Evolutionary conservation across 1,139 yeast species (phyloP).

Genomic region (Saccharomyces hybrid): DNA sequence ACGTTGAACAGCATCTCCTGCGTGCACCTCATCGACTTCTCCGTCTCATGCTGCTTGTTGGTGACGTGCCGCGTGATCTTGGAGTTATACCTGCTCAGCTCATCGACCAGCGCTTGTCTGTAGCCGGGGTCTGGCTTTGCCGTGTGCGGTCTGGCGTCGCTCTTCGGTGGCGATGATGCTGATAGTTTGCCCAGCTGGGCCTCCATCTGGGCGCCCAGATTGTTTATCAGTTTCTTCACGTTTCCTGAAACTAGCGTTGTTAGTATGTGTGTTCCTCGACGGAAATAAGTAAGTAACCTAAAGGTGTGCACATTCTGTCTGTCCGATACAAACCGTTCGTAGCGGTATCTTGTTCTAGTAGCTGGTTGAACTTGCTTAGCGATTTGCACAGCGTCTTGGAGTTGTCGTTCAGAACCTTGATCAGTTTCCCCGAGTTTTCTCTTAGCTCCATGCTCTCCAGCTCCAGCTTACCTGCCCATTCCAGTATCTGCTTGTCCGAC

Average conservation of each 20-base stretch:
- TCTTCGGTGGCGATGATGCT: neutral
- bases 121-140: neutral
- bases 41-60: conserved; percentile 2
- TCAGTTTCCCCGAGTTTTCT: conserved; percentile 29
- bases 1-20: conserved; percentile 13
- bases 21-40: conserved; percentile 4
- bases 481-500: conserved; percentile 32
- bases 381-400: neutral
- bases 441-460: conserved; percentile 38
- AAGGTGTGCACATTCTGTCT: neutral
- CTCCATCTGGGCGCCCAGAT: neutral
- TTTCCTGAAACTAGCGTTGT: neutral
- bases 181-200: neutral
- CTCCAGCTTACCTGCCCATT: conserved; percentile 42
- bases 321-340: neutral
- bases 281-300: neutral
- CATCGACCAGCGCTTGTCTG: conserved; percentile 1
- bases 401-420: conserved; percentile 10
- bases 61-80: neutral
- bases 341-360: neutral
- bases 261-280: neutral
- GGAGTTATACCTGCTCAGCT: neutral
- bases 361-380: neutral
- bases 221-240: neutral
- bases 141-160: neutral